phyloP scores from a whole-genome alignment of 176 grass and related monocot genomes.

The Microstegium vimineum region DNA sequence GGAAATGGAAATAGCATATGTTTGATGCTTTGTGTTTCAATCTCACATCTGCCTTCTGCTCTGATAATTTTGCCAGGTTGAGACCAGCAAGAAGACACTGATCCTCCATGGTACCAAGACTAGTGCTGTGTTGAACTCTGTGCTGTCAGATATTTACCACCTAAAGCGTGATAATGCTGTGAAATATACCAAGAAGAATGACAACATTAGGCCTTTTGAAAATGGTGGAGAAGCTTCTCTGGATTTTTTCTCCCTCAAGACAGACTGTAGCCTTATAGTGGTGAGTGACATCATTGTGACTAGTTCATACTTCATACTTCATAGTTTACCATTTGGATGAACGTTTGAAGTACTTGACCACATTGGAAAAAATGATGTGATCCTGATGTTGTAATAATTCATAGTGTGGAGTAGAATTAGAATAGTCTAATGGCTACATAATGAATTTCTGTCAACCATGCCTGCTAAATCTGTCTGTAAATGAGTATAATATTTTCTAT shows the following conservation, averaged over 20 bases:
- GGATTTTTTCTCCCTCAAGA: constrained; percentile 93
- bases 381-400: neutral
- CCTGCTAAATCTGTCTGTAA: neutral
- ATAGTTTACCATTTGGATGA: neutral
- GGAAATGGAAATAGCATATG: neutral
- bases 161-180: constrained; percentile 80
- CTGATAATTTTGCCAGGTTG: constrained; percentile 48
- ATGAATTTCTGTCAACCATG: neutral
- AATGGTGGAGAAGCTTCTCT: constrained; percentile 82
- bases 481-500: neutral
- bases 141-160: constrained; percentile 71
- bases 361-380: neutral
- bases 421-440: neutral
- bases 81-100: constrained; percentile 83
- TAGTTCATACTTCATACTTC: too few species aligned
- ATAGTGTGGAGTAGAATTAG: neutral
- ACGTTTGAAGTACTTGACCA: neutral
- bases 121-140: constrained; percentile 60
- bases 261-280: constrained; percentile 89
- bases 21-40: neutral
- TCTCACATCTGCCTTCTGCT: neutral
- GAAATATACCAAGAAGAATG: constrained; percentile 87
- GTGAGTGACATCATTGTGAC: constrained; percentile 30
- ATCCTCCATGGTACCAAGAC: constrained; percentile 94
- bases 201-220: constrained; percentile 89